Conservation (phyloP, 78 protist genomes). For the Dictyostelium firmibasis region DNA sequence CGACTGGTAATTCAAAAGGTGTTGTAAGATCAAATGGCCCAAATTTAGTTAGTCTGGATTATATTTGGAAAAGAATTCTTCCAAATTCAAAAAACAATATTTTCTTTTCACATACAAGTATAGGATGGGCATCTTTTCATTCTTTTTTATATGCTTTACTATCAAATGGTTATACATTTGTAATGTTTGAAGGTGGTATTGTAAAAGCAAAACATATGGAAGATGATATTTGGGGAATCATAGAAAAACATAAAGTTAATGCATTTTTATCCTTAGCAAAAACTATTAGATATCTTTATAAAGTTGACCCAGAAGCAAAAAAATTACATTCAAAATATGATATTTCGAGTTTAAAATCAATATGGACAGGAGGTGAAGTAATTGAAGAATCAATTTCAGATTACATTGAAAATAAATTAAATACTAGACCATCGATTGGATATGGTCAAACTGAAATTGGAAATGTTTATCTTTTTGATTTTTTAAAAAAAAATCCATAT, state of each 20-base stretch:
- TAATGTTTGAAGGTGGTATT: constrained; percentile 73
- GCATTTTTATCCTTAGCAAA: constrained; percentile 26
- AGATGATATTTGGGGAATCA: constrained; percentile 53
- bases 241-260: constrained; percentile 42
- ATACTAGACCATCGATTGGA: constrained; percentile 74
- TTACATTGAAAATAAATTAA: constrained; percentile 42
- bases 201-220: constrained; percentile 43
- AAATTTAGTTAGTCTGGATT: constrained; percentile 15
- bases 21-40: constrained; percentile 59
- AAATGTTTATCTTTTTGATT: neutral
- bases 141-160: constrained; percentile 3
- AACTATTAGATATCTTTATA: constrained; percentile 16
- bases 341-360: constrained; percentile 42
- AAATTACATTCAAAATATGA: neutral
- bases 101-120: constrained; percentile 56
- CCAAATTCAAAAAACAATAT: constrained; percentile 17
- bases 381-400: neutral
- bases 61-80: constrained; percentile 1
- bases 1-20: constrained; percentile 53
- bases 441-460: constrained; percentile 92
- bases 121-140: constrained; percentile 83
- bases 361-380: constrained; percentile 86
- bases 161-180: constrained; percentile 25
- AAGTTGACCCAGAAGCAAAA: neutral
- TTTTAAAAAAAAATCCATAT: neutral